Evolutionary conservation across 345 rosid genomes (phyloP).

Genomic region (Brassica nigra): DNA sequence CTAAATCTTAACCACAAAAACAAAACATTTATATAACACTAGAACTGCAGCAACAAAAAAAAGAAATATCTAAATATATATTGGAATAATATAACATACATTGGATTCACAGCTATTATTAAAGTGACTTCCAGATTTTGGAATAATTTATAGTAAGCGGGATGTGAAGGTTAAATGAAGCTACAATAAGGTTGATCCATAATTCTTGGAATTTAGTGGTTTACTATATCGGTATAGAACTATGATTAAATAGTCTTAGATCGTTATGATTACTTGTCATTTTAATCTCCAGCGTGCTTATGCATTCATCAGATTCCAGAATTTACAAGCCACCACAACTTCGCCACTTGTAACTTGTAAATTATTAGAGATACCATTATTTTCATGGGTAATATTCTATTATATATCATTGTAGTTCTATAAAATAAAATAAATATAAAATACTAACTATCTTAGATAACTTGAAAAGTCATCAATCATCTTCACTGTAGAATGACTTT

Average conservation of each 20-base stretch:
- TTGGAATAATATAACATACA: no score
- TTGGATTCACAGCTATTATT: not conserved
- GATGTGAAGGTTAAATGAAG: not conserved
- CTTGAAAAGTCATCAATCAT: conserved; percentile 40
- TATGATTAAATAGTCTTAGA: not conserved
- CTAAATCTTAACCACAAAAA: not conserved
- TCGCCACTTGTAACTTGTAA: conserved; percentile 37
- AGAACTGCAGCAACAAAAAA: no score
- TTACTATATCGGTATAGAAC: not conserved
- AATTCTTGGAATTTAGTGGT: not conserved
- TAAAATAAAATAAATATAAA: not conserved
- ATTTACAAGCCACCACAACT: not conserved
- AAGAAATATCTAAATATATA: no score
- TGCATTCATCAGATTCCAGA: conserved; percentile 11
- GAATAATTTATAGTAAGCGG: not conserved
- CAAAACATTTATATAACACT: not conserved
- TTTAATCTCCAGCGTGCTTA: not conserved
- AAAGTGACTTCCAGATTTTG: not conserved
- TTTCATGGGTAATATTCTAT: conserved; percentile 3
- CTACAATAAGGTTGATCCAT: not conserved
- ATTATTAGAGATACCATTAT: conserved; percentile 13
- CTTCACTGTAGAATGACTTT: conserved; percentile 18
- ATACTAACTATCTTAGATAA: conserved; percentile 13
- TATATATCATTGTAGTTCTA: not conserved
- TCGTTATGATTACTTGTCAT: conserved; percentile 20